Evolutionary conservation across 345 rosid genomes (phyloP), one percentile per base, ranked within the genome.

Genomic region (Rhodamnia argentea): DNA sequence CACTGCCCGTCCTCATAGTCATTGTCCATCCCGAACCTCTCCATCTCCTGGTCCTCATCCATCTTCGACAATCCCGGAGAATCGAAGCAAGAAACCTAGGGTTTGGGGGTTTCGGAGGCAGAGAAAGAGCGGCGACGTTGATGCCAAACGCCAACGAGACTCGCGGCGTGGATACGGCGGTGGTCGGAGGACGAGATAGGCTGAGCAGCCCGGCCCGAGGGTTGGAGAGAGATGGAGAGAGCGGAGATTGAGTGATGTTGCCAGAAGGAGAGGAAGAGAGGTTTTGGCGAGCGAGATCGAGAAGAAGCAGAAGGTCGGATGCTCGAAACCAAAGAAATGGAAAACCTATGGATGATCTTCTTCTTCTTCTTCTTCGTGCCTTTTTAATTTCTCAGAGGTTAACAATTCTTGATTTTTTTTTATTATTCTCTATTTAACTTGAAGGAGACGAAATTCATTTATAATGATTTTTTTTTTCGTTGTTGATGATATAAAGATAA

Each of bases 31-130:
- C 91, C 93, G 85, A 95, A 96, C 82, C 94, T 92, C 88, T 96
- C 99, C 98, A 92, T 95, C 87, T 95, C 98, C 86, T 95, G 97
- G 74, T 94, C 88, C 54, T 95, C 98, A 50, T 96, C 98, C 99
- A 94, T 95, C 78, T 89, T 89, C 60, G 1, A 18, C 47, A 70
- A 70, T 37, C 78, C 78, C 78, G 47, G 78, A 37, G 78, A 32
- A 70, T 23, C 47, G 78, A 70, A 2, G 26, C 78, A 10, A 70
- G 14, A 22, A 10, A 18, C 78, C 78, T 32, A 40, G 78, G 78
- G 42, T 70, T 70, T 10, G 26, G 42, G 24, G 78, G 4, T 4
- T 4, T 16, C 2, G 13, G 47, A 70, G 47, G 78, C 78, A 22
- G 58, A 55, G 47, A 7, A 22, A 62, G 47, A 70, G 78, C 0